These are phyloP conservation scores for Diddensiella transvaalensis DNA, from an alignment of 805 yeast genomes.

Conservation along the genomic window DNA sequence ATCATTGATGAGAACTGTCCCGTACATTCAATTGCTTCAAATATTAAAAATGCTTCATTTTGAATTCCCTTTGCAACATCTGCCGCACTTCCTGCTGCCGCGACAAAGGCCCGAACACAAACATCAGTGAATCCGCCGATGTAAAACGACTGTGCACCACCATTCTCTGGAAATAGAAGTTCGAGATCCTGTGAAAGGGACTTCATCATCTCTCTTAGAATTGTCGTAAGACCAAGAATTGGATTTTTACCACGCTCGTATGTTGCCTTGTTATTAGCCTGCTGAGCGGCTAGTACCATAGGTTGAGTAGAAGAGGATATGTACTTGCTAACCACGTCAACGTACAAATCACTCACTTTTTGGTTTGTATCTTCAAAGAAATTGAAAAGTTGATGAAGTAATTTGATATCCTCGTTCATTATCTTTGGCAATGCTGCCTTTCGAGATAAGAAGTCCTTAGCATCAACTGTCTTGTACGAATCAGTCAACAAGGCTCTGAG, in stretches of 20 bases:
- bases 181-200: conserved; percentile 47
- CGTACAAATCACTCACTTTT: conserved; percentile 22
- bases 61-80: conserved; percentile 41
- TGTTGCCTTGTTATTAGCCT: conserved; percentile 34
- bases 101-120: conserved; percentile 37
- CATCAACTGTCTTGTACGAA: conserved; percentile 43
- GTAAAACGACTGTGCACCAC: conserved; percentile 29
- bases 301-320: conserved; percentile 19
- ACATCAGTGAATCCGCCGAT: conserved; percentile 36
- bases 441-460: conserved; percentile 41
- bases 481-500: conserved; percentile 45
- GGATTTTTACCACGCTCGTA: conserved; percentile 64
- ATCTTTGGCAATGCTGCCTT: conserved; percentile 33
- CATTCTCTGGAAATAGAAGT: conserved; percentile 40
- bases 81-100: conserved; percentile 39
- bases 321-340: conserved; percentile 22
- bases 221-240: conserved; percentile 50
- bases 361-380: conserved; percentile 40
- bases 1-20: conserved; percentile 35
- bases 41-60: conserved; percentile 50
- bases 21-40: conserved; percentile 55
- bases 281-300: conserved; percentile 15
- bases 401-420: conserved; percentile 27
- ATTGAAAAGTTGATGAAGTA: conserved; percentile 41
- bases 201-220: conserved; percentile 46